Evolutionary conservation across 495 filamentous ascomycete species (phyloP).

Genomic region (Cudoniella acicularis): DNA sequence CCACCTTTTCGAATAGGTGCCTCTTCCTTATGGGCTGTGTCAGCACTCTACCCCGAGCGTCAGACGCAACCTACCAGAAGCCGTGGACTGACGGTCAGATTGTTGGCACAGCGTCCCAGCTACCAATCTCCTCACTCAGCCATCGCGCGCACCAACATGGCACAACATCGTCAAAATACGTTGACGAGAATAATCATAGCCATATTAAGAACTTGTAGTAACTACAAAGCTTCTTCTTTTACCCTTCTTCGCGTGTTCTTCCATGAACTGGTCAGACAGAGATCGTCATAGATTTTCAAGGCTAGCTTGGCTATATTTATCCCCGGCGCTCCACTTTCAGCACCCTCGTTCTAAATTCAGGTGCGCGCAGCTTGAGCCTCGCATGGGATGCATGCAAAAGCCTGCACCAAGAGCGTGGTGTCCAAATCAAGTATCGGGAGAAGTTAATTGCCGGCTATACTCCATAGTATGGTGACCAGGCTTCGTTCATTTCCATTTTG

Average conservation of each 20-base stretch:
- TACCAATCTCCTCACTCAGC: neutral
- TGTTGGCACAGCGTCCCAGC: neutral
- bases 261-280: neutral
- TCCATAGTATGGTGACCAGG: neutral
- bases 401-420: neutral
- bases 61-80: neutral
- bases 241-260: neutral
- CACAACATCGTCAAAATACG: neutral
- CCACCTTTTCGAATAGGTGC: neutral
- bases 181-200: neutral
- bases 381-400: neutral
- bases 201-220: neutral
- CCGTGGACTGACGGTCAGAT: neutral
- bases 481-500: neutral
- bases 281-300: neutral
- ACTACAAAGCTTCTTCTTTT: neutral
- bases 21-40: neutral
- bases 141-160: neutral
- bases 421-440: neutral
- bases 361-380: neutral
- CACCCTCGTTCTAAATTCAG: neutral
- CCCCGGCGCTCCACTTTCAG: neutral
- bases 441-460: neutral
- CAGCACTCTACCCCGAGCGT: neutral
- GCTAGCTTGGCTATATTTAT: neutral